Conservation (phyloP, 768 basidiomycete genomes). For the Coprinopsis marcescibilis region DNA sequence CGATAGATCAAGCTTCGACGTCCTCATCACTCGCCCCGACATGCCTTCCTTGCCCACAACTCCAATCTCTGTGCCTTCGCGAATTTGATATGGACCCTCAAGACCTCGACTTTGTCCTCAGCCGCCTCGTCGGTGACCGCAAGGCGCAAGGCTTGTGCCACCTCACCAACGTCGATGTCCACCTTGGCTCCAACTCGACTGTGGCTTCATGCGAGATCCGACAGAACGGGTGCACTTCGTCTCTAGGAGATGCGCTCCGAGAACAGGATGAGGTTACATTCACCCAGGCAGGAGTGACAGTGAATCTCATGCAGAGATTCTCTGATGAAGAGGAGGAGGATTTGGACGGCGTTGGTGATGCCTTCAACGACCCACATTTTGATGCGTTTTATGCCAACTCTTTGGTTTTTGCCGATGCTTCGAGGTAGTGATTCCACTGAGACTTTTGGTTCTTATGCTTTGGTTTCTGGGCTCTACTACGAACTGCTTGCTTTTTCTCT, state of each 20-base stretch:
- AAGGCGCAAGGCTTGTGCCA: conserved; percentile 18
- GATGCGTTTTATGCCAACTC: conserved; percentile 24
- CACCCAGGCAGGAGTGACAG: conserved; percentile 4
- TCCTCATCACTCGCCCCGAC: neutral
- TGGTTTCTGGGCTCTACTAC: neutral
- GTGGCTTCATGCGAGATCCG: conserved; percentile 13
- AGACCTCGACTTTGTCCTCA: conserved; percentile 24
- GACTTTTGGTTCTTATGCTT: conserved; percentile 3
- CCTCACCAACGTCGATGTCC: conserved; percentile 26
- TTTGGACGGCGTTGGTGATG: conserved; percentile 24
- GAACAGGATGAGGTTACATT: conserved; percentile 14
- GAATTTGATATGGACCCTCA: conserved; percentile 19
- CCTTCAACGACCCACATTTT: conserved; percentile 31
- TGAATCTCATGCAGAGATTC: neutral
- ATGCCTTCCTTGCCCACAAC: conserved; percentile 27
- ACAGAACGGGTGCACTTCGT: conserved; percentile 12
- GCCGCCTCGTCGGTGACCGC: conserved; percentile 20
- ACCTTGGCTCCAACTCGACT: conserved; percentile 19
- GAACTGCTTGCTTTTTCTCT: neutral
- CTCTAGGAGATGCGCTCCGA: conserved; percentile 16
- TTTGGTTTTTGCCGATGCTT: conserved; percentile 3
- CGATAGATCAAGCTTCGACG: conserved; percentile 15
- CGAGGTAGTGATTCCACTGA: neutral
- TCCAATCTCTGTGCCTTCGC: conserved; percentile 26
- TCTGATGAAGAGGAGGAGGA: conserved; percentile 18